Conservation (phyloP, 441 rosid species). For the Bocquillonia castaneifolia region DNA sequence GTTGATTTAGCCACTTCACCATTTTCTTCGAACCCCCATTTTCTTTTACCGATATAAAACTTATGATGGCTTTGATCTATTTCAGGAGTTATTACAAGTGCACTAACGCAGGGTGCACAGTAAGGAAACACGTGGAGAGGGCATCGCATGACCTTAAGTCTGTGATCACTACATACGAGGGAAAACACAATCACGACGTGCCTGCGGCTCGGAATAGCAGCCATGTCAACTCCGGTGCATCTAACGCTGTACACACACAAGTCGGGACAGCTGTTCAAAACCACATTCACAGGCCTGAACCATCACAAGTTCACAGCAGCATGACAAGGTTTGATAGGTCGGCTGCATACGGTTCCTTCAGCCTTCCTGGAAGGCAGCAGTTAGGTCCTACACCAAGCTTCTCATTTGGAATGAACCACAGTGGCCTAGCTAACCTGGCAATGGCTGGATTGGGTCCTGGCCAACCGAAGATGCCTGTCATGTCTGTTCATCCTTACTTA, state of each 20-base stretch:
- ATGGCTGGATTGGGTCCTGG: slow-evolving; percentile 61
- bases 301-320: slow-evolving; percentile 46
- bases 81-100: slow-evolving; percentile 97
- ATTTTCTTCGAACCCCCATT: background rate
- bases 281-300: slow-evolving; percentile 44
- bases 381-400: slow-evolving; percentile 43
- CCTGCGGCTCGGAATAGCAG: slow-evolving; percentile 91
- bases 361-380: slow-evolving; percentile 53
- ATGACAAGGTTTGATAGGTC: slow-evolving; percentile 48
- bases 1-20: background rate
- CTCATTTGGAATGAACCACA: slow-evolving; percentile 54
- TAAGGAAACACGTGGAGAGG: slow-evolving; percentile 96
- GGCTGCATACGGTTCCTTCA: slow-evolving; percentile 40
- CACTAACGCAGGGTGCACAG: slow-evolving; percentile 81
- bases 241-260: slow-evolving; percentile 26
- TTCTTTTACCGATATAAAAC: slow-evolving; percentile 1
- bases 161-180: slow-evolving; percentile 89
- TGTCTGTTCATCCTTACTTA: slow-evolving; percentile 57
- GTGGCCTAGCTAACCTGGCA: slow-evolving; percentile 51
- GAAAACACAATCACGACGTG: slow-evolving; percentile 92
- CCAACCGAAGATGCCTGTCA: slow-evolving; percentile 50
- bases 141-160: slow-evolving; percentile 94
- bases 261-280: slow-evolving; percentile 32
- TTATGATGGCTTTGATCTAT: slow-evolving; percentile 1
- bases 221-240: slow-evolving; percentile 49